Percentiles rank a stretch among this genome's conserved stretches.
Conservation (phyloP, 768 basidiomycete genomes). For the Tylopilus intermedius region DNA sequence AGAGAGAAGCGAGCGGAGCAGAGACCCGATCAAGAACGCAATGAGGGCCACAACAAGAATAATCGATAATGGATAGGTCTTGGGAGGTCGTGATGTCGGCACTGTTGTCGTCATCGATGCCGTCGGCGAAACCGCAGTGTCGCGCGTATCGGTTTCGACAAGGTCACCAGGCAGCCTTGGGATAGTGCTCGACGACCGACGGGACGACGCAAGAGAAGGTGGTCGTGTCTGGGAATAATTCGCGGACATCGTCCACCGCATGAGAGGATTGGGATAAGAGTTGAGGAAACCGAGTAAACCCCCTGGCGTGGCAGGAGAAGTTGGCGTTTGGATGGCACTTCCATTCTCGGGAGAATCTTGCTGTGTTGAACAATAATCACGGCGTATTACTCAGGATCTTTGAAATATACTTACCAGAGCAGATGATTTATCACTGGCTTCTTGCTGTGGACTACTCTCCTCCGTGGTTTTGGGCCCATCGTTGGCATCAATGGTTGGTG, state of each 20-base stretch:
- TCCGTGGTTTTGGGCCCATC: constrained; percentile 17
- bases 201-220: constrained; percentile 20
- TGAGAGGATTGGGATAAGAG: constrained; percentile 53
- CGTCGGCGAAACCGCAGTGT: background rate
- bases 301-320: constrained; percentile 23
- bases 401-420: constrained; percentile 18
- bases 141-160: constrained; percentile 13
- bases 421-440: constrained; percentile 16
- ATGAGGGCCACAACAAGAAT: constrained; percentile 78
- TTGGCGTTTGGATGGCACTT: constrained; percentile 14
- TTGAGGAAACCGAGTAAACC: constrained; percentile 60
- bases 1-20: constrained; percentile 81
- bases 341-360: constrained; percentile 28
- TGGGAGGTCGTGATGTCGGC: constrained; percentile 3
- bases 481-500: constrained; percentile 7
- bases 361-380: background rate
- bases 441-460: constrained; percentile 17
- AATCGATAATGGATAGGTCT: constrained; percentile 43
- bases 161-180: constrained; percentile 38
- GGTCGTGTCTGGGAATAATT: constrained; percentile 21
- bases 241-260: constrained; percentile 41
- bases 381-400: background rate
- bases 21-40: constrained; percentile 86
- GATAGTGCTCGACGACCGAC: constrained; percentile 20
- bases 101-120: constrained; percentile 1